Percentiles rank a stretch among this genome's conserved stretches.
phyloP scores from a whole-genome alignment of 768 basidiomycete genomes.

The Lactarius hatsudake region DNA sequence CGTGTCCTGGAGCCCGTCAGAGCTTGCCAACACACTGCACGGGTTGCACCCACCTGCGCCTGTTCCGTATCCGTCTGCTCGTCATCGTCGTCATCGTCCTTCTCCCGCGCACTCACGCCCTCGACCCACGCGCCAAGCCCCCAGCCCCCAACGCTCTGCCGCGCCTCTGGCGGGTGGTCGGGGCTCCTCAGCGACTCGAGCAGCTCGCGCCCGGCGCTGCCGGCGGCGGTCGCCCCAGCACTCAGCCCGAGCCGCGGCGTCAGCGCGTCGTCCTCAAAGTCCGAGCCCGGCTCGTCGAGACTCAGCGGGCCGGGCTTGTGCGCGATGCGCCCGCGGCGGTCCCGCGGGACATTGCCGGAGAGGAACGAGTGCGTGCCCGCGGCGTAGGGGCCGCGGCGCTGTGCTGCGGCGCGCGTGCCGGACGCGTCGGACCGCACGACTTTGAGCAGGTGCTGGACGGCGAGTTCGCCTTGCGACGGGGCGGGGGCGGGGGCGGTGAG shows the following conservation, averaged over 20 bases:
- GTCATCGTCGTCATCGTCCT: constrained; percentile 64
- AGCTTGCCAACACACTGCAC: background rate
- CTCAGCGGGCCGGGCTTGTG: constrained; percentile 35
- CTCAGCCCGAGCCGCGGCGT: constrained; percentile 22
- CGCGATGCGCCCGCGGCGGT: constrained; percentile 74
- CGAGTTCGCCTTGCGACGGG: constrained; percentile 62
- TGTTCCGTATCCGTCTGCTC: constrained; percentile 67
- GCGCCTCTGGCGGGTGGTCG: constrained; percentile 23
- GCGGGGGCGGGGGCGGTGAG: constrained; percentile 53
- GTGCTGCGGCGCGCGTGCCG: constrained; percentile 29
- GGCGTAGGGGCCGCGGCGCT: constrained; percentile 25
- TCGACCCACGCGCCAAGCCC: constrained; percentile 56
- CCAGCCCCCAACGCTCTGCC: constrained; percentile 69
- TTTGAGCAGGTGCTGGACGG: constrained; percentile 63
- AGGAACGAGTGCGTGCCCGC: constrained; percentile 64
- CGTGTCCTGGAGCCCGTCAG: background rate
- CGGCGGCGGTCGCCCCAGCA: constrained; percentile 33
- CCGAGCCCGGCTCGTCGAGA: constrained; percentile 29
- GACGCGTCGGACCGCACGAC: constrained; percentile 52
- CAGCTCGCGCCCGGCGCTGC: constrained; percentile 49
- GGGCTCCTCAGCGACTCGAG: constrained; percentile 51
- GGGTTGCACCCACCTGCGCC: constrained; percentile 49
- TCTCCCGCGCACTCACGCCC: constrained; percentile 41
- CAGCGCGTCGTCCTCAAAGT: constrained; percentile 26
- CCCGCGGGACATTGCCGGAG: constrained; percentile 69